Conservation (phyloP, 352 stramenopile species). For the Pythium folliculosum region DNA sequence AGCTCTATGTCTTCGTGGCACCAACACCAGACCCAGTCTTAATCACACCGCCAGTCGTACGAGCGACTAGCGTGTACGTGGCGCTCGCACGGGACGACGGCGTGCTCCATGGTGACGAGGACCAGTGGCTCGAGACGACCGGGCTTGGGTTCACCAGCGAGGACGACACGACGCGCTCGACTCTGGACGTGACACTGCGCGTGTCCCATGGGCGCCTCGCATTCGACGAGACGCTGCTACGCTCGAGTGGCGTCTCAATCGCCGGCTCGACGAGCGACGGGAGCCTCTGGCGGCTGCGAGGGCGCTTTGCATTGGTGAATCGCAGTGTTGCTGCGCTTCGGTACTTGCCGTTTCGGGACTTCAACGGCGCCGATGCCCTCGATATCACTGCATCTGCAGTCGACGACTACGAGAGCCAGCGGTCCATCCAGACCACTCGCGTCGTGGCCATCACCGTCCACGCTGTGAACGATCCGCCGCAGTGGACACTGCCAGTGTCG, state of each 20-base stretch:
- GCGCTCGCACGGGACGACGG: slow-evolving; percentile 11
- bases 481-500: slow-evolving; percentile 43
- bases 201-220: slow-evolving; percentile 32
- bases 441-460: slow-evolving; percentile 42
- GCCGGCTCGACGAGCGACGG: slow-evolving; percentile 13
- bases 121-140: slow-evolving; percentile 35
- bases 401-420: slow-evolving; percentile 47
- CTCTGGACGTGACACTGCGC: slow-evolving; percentile 34
- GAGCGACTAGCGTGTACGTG: slow-evolving; percentile 32
- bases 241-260: slow-evolving; percentile 1
- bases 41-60: slow-evolving; percentile 20
- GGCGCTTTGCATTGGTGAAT: slow-evolving; percentile 39
- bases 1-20: slow-evolving; percentile 23
- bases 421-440: slow-evolving; percentile 31
- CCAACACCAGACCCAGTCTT: slow-evolving; percentile 27
- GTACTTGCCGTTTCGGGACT: slow-evolving; percentile 47
- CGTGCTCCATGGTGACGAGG: slow-evolving; percentile 51
- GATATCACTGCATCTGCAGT: slow-evolving; percentile 39
- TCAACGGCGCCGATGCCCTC: slow-evolving; percentile 48
- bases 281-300: slow-evolving; percentile 18
- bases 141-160: slow-evolving; percentile 45
- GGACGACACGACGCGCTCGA: slow-evolving; percentile 43
- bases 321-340: slow-evolving; percentile 32
- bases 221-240: slow-evolving; percentile 3
- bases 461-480: slow-evolving; percentile 57